Base-by-base conservation (phyloP, 305 asterid species). In the Fraxinus floribunda region DNA sequence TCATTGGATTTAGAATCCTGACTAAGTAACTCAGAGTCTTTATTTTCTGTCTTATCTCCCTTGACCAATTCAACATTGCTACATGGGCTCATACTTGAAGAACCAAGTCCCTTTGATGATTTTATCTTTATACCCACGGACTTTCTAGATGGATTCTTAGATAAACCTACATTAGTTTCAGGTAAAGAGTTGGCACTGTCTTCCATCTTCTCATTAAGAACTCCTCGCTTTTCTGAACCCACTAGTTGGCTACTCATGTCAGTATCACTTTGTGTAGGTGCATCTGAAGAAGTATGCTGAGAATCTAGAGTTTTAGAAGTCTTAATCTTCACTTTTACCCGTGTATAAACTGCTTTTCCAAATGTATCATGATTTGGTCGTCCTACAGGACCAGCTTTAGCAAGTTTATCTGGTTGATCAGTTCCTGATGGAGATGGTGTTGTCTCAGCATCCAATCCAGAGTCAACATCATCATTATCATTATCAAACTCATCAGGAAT, bases 241-340 rank as follows among this genome's bases (percentile, higher is more conserved):
- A 89, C 85, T 84, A 86, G 92, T 68, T 83, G 93, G 87, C 88
- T 83, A 83, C 93, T 89, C 88, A 92, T 95, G 76, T 92, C 94
- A 70, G 94, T 90, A 83, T 92, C 98, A 86, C 93, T 91, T n/a
- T 83, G 95, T 80, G 91, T 83, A 16, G 85, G 94, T 78, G 90
- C 88, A 85, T 91, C 94, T 73, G 95, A 85, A 83, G 93, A 82
- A 83, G 86, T 77, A 68, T 36, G 90, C 79, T 84, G 97, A 36
- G 92, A 44, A 60, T 92, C 98, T 82, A 94, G 86, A 68, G 89
- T 77, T 83, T 94, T 95, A n/a, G 97, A 91, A 35, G 88, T 89
- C 87, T 94, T 95, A 83, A 95, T 91, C 86, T 90, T 94, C 73
- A 95, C 99, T 90, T 92, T 95, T 62, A 95, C 97, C 82, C 98